phyloP scores from a whole-genome alignment of 1,284 basidiomycete genomes.

The Prillingera fragicola region DNA sequence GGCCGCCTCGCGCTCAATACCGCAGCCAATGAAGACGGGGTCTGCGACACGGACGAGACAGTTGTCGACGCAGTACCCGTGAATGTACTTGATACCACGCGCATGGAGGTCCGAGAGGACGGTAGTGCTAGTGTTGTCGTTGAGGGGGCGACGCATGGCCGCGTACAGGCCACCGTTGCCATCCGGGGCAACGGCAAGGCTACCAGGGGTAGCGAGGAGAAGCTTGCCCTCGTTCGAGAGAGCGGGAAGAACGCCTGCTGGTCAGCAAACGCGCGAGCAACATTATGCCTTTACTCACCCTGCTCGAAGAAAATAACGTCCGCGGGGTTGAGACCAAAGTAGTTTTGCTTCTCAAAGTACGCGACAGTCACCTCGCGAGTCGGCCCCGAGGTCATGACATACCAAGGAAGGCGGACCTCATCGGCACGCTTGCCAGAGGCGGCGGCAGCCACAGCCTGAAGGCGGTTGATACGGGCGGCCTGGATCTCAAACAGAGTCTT shows the following conservation, averaged over 20 bases:
- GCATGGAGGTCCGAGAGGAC: slow-evolving; percentile 76
- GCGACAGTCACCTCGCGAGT: slow-evolving; percentile 79
- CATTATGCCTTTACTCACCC: slow-evolving; percentile 55
- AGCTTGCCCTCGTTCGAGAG: slow-evolving; percentile 92
- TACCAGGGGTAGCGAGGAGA: slow-evolving; percentile 70
- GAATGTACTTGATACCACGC: slow-evolving; percentile 80
- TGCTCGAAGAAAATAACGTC: slow-evolving; percentile 96
- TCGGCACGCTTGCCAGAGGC: slow-evolving; percentile 53
- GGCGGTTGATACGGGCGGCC: slow-evolving; percentile 81
- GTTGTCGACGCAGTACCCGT: slow-evolving; percentile 98
- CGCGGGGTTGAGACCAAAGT: slow-evolving; percentile 74
- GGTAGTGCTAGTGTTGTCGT: slow-evolving; percentile 55
- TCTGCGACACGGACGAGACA: slow-evolving; percentile 97
- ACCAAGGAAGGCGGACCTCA: slow-evolving; percentile 77
- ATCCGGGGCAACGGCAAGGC: slow-evolving; percentile 87
- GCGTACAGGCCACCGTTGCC: slow-evolving; percentile 97
- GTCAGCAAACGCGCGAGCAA: slow-evolving; percentile 4
- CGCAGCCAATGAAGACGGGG: slow-evolving; percentile 91
- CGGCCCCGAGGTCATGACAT: slow-evolving; percentile 98
- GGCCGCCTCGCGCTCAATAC: slow-evolving; percentile 75
- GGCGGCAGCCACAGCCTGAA: slow-evolving; percentile 69
- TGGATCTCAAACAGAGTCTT: slow-evolving; percentile 96
- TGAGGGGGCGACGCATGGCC: slow-evolving; percentile 74
- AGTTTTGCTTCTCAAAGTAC: slow-evolving; percentile 73
- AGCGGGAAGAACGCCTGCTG: slow-evolving; percentile 84